Evolutionary conservation across 169 alveolate species (phyloP).

Genomic region (Condylostoma magnum): DNA sequence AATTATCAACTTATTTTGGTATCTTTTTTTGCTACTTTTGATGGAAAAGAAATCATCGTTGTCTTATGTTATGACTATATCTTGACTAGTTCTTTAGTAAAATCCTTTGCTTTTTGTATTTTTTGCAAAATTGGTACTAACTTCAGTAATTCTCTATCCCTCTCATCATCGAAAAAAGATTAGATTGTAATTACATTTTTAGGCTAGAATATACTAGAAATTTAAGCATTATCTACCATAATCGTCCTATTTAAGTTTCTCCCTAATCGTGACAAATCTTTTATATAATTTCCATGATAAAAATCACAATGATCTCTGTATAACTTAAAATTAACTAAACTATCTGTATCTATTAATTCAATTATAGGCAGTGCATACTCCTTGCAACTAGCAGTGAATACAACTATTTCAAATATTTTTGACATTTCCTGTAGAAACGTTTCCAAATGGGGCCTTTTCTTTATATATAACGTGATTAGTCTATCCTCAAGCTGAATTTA

Average conservation of each 20-base stretch:
- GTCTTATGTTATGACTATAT: too few species aligned
- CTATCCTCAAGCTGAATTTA: slow-evolving; percentile 46
- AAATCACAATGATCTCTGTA: slow-evolving; percentile 77
- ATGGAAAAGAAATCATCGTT: too few species aligned
- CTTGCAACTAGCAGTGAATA: slow-evolving; percentile 85
- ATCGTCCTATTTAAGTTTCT: slow-evolving; percentile 70
- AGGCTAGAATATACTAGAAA: slow-evolving; percentile 70
- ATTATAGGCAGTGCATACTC: slow-evolving; percentile 85
- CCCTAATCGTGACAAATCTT: slow-evolving; percentile 81
- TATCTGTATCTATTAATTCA: slow-evolving; percentile 66
- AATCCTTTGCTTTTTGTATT: too few species aligned
- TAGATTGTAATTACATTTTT: slow-evolving; percentile 78
- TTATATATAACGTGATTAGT: slow-evolving; percentile 65
- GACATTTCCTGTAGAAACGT: slow-evolving; percentile 65
- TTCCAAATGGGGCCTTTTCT: slow-evolving; percentile 72
- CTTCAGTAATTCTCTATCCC: slow-evolving; percentile 57
- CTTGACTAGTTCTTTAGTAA: too few species aligned
- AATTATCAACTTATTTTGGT: too few species aligned
- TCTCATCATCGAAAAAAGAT: slow-evolving; percentile 79
- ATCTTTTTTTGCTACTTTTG: too few species aligned
- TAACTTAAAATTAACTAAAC: slow-evolving; percentile 66
- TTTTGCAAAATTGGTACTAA: too few species aligned
- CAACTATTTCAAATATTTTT: slow-evolving; percentile 70
- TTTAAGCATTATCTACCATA: slow-evolving; percentile 84
- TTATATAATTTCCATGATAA: slow-evolving; percentile 56